These are phyloP conservation scores for Aspergillus aculeatus DNA, from an alignment of 2,329 filamentous ascomycete genomes.

Conservation along the genomic window DNA sequence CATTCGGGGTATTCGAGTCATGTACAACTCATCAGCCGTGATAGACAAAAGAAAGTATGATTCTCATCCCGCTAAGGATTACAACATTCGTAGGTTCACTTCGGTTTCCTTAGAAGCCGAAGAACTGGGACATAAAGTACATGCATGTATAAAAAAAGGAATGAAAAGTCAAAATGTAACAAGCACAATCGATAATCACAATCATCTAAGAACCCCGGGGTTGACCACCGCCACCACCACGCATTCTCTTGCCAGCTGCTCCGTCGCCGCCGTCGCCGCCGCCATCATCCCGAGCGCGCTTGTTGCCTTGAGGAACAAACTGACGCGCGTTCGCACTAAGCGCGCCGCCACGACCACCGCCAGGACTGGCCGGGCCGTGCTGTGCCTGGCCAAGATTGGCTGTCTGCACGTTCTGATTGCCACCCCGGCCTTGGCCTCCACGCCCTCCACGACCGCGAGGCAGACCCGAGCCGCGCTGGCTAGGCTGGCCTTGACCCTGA, in stretches of 20 bases:
- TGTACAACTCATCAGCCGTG: background rate
- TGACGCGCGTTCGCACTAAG: conserved; percentile 53
- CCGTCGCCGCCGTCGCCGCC: conserved; percentile 37
- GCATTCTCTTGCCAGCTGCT: conserved; percentile 47
- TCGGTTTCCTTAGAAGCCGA: background rate
- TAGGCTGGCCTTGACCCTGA: conserved; percentile 19
- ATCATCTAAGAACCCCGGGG: conserved; percentile 26
- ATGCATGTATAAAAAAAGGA: conserved; percentile 9
- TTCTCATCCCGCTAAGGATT: background rate
- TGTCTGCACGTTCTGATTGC: conserved; percentile 45
- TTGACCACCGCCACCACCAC: conserved; percentile 45
- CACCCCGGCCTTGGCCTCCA: conserved; percentile 36
- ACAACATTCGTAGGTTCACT: background rate
- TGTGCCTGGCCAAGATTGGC: conserved; percentile 30
- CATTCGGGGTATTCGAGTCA: too few species aligned
- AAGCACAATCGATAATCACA: background rate
- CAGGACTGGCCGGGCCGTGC: conserved; percentile 28
- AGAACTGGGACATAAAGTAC: conserved; percentile 19
- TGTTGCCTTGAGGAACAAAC: conserved; percentile 58
- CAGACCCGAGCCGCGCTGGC: conserved; percentile 39
- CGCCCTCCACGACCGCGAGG: conserved; percentile 49
- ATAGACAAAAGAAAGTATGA: conserved; percentile 5
- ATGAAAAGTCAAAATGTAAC: conserved; percentile 1
- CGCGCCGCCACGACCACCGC: conserved; percentile 33
- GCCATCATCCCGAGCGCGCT: conserved; percentile 56